Percentiles rank a stretch among this genome's conserved stretches.
phyloP scores from a whole-genome alignment of 768 basidiomycete species.

The Leccinum fibrillosum region DNA sequence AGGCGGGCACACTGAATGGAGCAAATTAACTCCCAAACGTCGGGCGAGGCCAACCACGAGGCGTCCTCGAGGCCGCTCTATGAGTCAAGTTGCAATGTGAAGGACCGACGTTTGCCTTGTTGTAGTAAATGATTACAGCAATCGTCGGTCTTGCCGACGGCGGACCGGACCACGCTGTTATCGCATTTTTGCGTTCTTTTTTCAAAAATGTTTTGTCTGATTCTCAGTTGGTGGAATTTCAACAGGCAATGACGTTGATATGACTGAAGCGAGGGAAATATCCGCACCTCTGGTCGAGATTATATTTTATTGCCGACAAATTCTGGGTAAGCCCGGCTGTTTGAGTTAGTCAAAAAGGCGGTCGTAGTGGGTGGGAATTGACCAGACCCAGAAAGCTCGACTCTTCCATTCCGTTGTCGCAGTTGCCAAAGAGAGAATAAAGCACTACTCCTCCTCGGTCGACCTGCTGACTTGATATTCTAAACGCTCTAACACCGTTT shows the following conservation, averaged over 20 bases:
- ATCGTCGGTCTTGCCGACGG: conserved; percentile 15
- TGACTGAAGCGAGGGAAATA: conserved; percentile 7
- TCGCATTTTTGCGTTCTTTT: conserved; percentile 7
- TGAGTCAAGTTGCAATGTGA: conserved; percentile 5
- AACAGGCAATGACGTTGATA: not conserved
- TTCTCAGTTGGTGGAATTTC: not conserved
- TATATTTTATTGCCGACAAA: too few relatives aligned
- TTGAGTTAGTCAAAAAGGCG: not conserved
- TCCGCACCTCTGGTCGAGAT: not conserved
- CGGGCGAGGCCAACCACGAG: conserved; percentile 19
- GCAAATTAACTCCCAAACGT: conserved; percentile 13
- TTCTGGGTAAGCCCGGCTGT: too few relatives aligned
- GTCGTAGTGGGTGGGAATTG: conserved; percentile 28
- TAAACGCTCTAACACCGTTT: conserved; percentile 30
- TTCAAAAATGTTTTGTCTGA: not conserved
- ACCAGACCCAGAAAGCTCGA: conserved; percentile 22
- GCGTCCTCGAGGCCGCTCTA: conserved; percentile 20
- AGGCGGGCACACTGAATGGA: conserved; percentile 6
- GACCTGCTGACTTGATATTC: conserved; percentile 12
- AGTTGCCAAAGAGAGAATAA: conserved; percentile 37
- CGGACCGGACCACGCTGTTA: conserved; percentile 14
- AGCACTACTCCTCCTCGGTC: conserved; percentile 25
- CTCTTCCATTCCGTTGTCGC: conserved; percentile 29
- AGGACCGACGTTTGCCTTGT: conserved; percentile 7
- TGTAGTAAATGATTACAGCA: conserved; percentile 11